Evolutionary conservation across 495 filamentous ascomycete species (phyloP).

Genomic region (Hypoxylon cercidicola): DNA sequence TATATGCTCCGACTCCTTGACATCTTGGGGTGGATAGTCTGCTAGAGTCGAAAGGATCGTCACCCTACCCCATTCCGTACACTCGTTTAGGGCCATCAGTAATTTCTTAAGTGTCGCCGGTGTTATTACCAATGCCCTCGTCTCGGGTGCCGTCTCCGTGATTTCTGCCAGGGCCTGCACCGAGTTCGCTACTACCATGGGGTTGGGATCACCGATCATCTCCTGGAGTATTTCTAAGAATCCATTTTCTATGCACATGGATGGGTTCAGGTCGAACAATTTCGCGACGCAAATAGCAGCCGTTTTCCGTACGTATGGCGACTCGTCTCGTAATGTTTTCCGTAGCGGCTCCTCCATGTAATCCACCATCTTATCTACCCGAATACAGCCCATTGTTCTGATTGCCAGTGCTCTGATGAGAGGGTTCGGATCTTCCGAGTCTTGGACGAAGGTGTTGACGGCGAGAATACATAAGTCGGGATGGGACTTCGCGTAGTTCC

Average conservation of each 20-base stretch:
- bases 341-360: constrained; percentile 99
- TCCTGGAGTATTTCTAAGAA: constrained; percentile 97
- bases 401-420: constrained; percentile 94
- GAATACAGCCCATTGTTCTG: constrained; percentile 98
- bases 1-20: constrained; percentile 98
- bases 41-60: constrained; percentile 92
- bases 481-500: constrained; percentile 99
- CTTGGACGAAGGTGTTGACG: constrained; percentile 99
- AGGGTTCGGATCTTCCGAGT: constrained; percentile 98
- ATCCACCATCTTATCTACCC: constrained; percentile 99
- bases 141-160: constrained; percentile 88
- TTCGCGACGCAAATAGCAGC: constrained; percentile 98
- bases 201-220: constrained; percentile 96
- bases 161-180: constrained; percentile 96
- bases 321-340: constrained; percentile 97
- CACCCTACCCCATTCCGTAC: constrained; percentile 98
- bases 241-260: constrained; percentile 94
- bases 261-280: constrained; percentile 92
- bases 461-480: constrained; percentile 98
- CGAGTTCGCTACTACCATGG: constrained; percentile 98
- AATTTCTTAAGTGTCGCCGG: constrained; percentile 88
- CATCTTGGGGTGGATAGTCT: constrained; percentile 84
- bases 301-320: constrained; percentile 97
- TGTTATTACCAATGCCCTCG: constrained; percentile 83
- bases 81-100: constrained; percentile 96